These are phyloP conservation scores for Arthrobotrys megalospora DNA, from an alignment of 2,329 filamentous ascomycete genomes.

Conservation along the genomic window DNA sequence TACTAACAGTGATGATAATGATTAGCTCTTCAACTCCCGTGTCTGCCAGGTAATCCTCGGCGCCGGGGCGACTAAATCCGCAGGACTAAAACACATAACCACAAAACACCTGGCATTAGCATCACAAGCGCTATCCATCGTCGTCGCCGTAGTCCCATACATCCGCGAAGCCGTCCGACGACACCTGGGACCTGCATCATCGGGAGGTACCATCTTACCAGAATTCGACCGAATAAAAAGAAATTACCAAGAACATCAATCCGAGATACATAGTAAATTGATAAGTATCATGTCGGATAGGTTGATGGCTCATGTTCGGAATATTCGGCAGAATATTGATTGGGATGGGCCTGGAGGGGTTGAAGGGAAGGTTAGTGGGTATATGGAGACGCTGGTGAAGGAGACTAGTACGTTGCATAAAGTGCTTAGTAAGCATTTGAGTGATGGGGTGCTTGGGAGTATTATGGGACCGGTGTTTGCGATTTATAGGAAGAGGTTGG, in stretches of 20 bases:
- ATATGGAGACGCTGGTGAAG: conserved; percentile 89
- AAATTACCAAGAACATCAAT: conserved; percentile 85
- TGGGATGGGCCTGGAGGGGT: conserved; percentile 75
- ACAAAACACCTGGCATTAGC: conserved; percentile 95
- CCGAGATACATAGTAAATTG: conserved; percentile 90
- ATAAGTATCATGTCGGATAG: conserved; percentile 91
- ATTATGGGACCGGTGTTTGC: conserved; percentile 90
- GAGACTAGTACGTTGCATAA: conserved; percentile 88
- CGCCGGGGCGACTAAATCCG: conserved; percentile 88
- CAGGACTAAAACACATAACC: conserved; percentile 94
- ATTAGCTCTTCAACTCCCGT: conserved; percentile 91
- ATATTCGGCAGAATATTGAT: conserved; percentile 78
- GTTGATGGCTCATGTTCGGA: conserved; percentile 80
- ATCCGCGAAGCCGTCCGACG: conserved; percentile 91
- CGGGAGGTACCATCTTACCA: conserved; percentile 74
- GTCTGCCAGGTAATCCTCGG: conserved; percentile 97
- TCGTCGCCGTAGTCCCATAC: conserved; percentile 88
- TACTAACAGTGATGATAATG: conserved; percentile 12
- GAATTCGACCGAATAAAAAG: conserved; percentile 92
- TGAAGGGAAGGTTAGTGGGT: conserved; percentile 73
- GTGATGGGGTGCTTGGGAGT: conserved; percentile 80
- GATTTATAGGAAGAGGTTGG: conserved; percentile 85
- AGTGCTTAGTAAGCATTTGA: conserved; percentile 84
- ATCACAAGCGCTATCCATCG: conserved; percentile 88
- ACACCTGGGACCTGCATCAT: conserved; percentile 73